A percentile compares a stretch with the other conserved stretches of the same genome.
Evolutionary conservation across 768 basidiomycete species (phyloP).

Genomic region (Serendipita vermifera): DNA sequence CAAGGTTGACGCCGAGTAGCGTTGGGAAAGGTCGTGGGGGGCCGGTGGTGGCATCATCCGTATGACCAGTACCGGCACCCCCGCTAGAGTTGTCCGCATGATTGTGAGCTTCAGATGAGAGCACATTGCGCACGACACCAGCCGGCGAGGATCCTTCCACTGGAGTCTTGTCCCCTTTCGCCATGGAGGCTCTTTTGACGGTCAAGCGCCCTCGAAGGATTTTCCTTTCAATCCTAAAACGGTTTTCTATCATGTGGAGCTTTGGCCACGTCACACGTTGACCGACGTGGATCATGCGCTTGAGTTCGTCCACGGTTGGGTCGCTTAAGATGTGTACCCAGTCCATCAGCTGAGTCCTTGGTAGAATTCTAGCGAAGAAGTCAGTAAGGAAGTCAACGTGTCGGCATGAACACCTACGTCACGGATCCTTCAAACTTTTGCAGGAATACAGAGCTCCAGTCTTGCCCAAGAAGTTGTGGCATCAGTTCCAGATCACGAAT

Average conservation of each 20-base stretch:
- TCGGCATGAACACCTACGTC: slow-evolving; percentile 43
- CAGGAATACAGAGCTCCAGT: slow-evolving; percentile 94
- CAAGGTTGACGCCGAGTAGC: slow-evolving; percentile 40
- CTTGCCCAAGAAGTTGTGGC: slow-evolving; percentile 83
- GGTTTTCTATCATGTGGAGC: slow-evolving; percentile 90
- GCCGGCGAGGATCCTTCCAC: slow-evolving; percentile 11
- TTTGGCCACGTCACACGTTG: slow-evolving; percentile 95
- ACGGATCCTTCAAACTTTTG: slow-evolving; percentile 85
- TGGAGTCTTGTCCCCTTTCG: slow-evolving; percentile 23
- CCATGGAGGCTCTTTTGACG: slow-evolving; percentile 42
- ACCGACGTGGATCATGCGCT: slow-evolving; percentile 77
- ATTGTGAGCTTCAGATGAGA: slow-evolving; percentile 7
- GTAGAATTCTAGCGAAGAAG: slow-evolving; percentile 50
- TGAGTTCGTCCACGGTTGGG: slow-evolving; percentile 65
- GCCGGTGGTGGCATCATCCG: slow-evolving; percentile 21
- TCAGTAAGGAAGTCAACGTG: slow-evolving; percentile 1
- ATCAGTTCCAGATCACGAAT: slow-evolving; percentile 93
- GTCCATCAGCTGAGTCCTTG: slow-evolving; percentile 67
- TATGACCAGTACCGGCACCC: slow-evolving; percentile 17
- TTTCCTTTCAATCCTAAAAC: slow-evolving; percentile 71
- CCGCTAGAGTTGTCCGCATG: slow-evolving; percentile 14
- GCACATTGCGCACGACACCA: slow-evolving; percentile 7
- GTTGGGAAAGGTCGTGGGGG: slow-evolving; percentile 26
- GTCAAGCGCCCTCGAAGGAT: slow-evolving; percentile 66
- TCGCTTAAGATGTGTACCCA: slow-evolving; percentile 78